Percentiles rank a stretch among this genome's conserved stretches.
Conservation (phyloP, 768 basidiomycete genomes). For the Phaffia tasmanica region DNA sequence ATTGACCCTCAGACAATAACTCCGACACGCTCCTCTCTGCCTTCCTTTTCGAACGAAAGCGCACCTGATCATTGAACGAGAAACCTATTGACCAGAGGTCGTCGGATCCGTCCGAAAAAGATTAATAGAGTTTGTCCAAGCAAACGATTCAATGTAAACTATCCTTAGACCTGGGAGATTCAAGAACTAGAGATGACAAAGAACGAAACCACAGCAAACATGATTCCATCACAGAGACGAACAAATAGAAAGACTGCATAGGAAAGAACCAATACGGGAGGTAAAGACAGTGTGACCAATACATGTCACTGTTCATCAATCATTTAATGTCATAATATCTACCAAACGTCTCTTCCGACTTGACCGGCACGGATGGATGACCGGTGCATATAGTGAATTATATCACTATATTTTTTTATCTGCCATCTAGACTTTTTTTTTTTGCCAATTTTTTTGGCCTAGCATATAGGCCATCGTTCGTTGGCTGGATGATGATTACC, state of each 20-base stretch:
- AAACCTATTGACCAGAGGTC: constrained; percentile 17
- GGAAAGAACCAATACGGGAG: neutral
- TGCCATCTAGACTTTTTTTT: no score
- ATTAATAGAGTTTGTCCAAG: constrained; percentile 42
- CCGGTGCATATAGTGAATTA: no score
- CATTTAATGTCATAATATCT: constrained; percentile 78
- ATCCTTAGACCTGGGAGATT: constrained; percentile 58
- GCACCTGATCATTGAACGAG: constrained; percentile 17
- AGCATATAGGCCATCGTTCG: no score
- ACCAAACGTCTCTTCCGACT: constrained; percentile 40
- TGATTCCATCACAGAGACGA: no score
- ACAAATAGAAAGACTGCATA: no score
- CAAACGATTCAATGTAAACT: constrained; percentile 89
- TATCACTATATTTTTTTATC: no score
- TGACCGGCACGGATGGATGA: neutral
- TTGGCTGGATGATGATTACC: no score
- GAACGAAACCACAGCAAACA: no score
- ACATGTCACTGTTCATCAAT: constrained; percentile 84
- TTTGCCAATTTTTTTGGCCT: no score
- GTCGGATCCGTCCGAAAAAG: constrained; percentile 1
- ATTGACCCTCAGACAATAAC: neutral
- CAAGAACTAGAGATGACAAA: constrained; percentile 49
- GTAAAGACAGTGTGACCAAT: constrained; percentile 60
- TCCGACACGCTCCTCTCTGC: constrained; percentile 10
- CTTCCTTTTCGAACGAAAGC: neutral